Evolutionary conservation across 2,329 filamentous ascomycete species (phyloP).

Genomic region (Xylaria sp.): DNA sequence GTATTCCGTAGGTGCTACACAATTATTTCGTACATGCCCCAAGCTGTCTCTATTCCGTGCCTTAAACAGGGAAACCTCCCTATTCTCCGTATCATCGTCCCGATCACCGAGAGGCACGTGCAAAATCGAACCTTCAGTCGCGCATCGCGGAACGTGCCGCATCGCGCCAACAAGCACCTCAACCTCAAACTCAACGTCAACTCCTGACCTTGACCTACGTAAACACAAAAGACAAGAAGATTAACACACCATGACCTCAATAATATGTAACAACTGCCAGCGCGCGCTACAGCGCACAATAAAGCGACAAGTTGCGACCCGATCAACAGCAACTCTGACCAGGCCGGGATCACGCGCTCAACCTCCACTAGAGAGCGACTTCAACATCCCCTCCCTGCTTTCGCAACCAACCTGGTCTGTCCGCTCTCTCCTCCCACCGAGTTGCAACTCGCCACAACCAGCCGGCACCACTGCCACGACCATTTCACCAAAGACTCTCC

Average conservation of each 20-base stretch:
- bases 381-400: conserved; percentile 45
- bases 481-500: conserved; percentile 50
- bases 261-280: conserved; percentile 27
- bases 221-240: not conserved
- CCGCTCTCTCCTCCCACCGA: conserved; percentile 59
- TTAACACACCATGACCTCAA: conserved; percentile 21
- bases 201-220: too few relatives aligned
- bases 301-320: not conserved
- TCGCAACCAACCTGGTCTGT: conserved; percentile 79
- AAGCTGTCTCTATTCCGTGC: too few relatives aligned
- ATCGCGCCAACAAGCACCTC: too few relatives aligned
- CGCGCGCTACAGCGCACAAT: conserved; percentile 18
- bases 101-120: too few relatives aligned
- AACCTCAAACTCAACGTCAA: too few relatives aligned
- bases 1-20: too few relatives aligned
- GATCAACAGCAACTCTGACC: conserved; percentile 4
- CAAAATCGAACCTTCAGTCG: too few relatives aligned
- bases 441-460: conserved; percentile 24
- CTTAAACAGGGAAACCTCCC: too few relatives aligned
- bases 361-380: conserved; percentile 47
- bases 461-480: conserved; percentile 48
- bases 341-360: conserved; percentile 24
- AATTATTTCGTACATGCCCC: too few relatives aligned
- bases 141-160: too few relatives aligned
- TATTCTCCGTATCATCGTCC: too few relatives aligned